These are phyloP conservation scores for Quercus ilex DNA, from an alignment of 306 rosid species.

Conservation along the genomic window DNA sequence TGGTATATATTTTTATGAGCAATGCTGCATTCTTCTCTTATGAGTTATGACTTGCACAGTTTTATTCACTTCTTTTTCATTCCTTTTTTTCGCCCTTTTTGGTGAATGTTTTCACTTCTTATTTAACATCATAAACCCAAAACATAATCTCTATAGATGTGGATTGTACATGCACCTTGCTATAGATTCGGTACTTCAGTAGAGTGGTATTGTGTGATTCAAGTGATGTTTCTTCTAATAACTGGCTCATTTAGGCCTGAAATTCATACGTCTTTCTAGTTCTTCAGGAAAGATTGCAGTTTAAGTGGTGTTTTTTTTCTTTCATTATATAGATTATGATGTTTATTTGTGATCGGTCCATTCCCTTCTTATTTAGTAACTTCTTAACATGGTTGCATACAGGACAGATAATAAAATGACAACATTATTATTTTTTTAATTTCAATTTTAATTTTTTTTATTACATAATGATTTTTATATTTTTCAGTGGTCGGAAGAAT, in stretches of 20 bases:
- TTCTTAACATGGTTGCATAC: not conserved
- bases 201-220: not conserved
- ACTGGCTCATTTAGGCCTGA: not conserved
- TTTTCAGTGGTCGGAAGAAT: not conserved
- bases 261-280: not conserved
- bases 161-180: not conserved
- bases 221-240: not conserved
- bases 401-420: too few species aligned
- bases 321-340: not conserved
- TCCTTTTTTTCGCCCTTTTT: too few species aligned
- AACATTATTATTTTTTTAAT: too few species aligned
- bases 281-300: too few species aligned
- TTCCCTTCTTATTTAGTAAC: not conserved
- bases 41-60: too few species aligned
- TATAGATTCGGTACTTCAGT: not conserved
- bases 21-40: too few species aligned
- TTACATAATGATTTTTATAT: too few species aligned
- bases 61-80: too few species aligned
- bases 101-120: too few species aligned
- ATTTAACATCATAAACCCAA: not conserved
- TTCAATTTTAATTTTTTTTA: too few species aligned
- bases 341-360: not conserved
- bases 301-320: not conserved
- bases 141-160: not conserved
- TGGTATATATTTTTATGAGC: too few species aligned